Evolutionary conservation across 1,139 yeast genomes (phyloP).

Genomic region (Debaryomycetaceae sp.): DNA sequence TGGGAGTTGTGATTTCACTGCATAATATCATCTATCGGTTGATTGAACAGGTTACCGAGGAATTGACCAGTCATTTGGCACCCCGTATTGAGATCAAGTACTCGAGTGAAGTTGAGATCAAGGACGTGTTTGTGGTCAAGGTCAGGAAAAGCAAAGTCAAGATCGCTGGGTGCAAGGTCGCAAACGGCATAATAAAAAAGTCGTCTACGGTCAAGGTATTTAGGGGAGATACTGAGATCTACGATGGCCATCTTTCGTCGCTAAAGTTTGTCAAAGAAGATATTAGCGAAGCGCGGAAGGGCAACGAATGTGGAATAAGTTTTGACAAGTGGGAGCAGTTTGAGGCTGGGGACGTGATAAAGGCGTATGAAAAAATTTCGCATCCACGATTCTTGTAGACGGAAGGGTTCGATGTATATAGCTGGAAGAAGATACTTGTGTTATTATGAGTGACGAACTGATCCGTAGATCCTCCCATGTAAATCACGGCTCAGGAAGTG

Average conservation of each 20-base stretch:
- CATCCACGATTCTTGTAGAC: slow-evolving; percentile 63
- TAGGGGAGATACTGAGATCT: slow-evolving; percentile 45
- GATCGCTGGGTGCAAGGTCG: slow-evolving; percentile 87
- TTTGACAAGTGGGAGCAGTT: slow-evolving; percentile 64
- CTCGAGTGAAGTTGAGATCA: slow-evolving; percentile 57
- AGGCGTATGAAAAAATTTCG: slow-evolving; percentile 60
- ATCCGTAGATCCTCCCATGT: no score
- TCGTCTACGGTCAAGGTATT: slow-evolving; percentile 52
- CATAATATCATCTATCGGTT: slow-evolving; percentile 81
- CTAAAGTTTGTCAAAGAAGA: slow-evolving; percentile 81
- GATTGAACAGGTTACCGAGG: slow-evolving; percentile 71
- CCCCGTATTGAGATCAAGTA: slow-evolving; percentile 64
- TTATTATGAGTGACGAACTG: no score
- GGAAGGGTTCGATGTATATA: no score
- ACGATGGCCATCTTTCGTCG: slow-evolving; percentile 59
- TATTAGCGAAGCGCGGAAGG: slow-evolving; percentile 67
- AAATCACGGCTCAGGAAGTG: no score
- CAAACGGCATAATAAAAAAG: slow-evolving; percentile 55
- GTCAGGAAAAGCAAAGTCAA: slow-evolving; percentile 34
- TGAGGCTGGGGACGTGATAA: slow-evolving; percentile 65
- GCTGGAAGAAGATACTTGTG: no score
- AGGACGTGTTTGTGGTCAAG: slow-evolving; percentile 63
- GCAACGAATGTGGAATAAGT: slow-evolving; percentile 82
- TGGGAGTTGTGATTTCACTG: slow-evolving; percentile 49
- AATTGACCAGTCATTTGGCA: slow-evolving; percentile 47